These are phyloP conservation scores for Clonostachys chloroleuca DNA, from an alignment of 2,329 filamentous ascomycete genomes.

Conservation along the genomic window DNA sequence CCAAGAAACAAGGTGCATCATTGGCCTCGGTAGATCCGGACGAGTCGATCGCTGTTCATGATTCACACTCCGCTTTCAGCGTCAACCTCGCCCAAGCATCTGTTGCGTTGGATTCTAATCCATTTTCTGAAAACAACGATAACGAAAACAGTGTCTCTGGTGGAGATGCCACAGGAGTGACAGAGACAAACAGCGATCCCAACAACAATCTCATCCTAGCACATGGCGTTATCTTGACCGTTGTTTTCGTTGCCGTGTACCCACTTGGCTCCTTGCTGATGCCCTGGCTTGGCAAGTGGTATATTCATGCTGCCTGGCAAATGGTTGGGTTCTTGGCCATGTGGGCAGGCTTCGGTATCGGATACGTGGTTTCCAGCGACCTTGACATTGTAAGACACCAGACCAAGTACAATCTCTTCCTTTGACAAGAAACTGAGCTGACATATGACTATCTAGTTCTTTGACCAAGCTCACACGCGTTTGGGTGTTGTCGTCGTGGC, in stretches of 20 bases:
- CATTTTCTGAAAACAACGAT: slow-evolving; percentile 30
- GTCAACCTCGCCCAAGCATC: slow-evolving; percentile 44
- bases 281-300: slow-evolving; percentile 52
- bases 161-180: slow-evolving; percentile 2
- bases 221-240: slow-evolving; percentile 57
- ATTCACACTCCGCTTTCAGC: slow-evolving; percentile 32
- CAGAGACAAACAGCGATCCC: slow-evolving; percentile 1
- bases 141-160: slow-evolving; percentile 7
- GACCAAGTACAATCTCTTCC: not conserved
- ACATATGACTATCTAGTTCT: slow-evolving; percentile 33
- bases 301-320: slow-evolving; percentile 55
- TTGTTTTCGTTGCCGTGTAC: slow-evolving; percentile 55
- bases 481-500: slow-evolving; percentile 51
- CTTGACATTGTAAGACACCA: slow-evolving; percentile 23
- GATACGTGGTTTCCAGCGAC: slow-evolving; percentile 38
- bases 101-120: slow-evolving; percentile 43
- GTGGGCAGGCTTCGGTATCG: slow-evolving; percentile 57
- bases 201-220: slow-evolving; percentile 25
- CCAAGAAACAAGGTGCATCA: slow-evolving; percentile 42
- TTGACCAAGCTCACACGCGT: slow-evolving; percentile 45
- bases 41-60: slow-evolving; percentile 39
- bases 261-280: slow-evolving; percentile 58
- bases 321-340: slow-evolving; percentile 47
- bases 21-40: slow-evolving; percentile 34
- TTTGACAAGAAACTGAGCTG: not conserved